These are phyloP conservation scores for Lasiodiplodia citricola DNA, from an alignment of 2,329 filamentous ascomycete species.

Conservation along the genomic window DNA sequence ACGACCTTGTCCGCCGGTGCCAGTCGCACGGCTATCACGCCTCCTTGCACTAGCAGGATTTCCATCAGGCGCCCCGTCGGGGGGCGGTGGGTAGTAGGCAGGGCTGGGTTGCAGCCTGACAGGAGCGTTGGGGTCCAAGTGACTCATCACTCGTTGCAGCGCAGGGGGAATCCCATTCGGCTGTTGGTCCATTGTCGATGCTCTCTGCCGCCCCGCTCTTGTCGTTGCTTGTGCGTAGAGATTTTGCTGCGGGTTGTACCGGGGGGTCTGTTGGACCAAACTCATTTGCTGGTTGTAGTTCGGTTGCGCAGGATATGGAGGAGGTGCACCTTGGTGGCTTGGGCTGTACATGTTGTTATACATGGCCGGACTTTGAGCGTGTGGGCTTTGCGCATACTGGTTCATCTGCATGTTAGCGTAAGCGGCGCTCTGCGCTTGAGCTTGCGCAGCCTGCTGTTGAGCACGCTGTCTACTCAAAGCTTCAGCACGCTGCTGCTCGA, in stretches of 20 bases:
- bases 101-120: conserved; percentile 94
- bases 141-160: conserved; percentile 92
- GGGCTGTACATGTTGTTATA: conserved; percentile 80
- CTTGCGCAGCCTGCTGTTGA: conserved; percentile 50
- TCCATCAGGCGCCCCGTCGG: conserved; percentile 77
- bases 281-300: conserved; percentile 64
- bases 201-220: conserved; percentile 80
- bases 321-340: conserved; percentile 72
- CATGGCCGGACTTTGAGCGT: conserved; percentile 63
- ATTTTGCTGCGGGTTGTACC: conserved; percentile 68
- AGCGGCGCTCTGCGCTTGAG: conserved; percentile 71
- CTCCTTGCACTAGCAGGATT: conserved; percentile 70
- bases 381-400: conserved; percentile 57
- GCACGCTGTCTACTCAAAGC: conserved; percentile 91
- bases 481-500: conserved; percentile 95
- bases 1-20: conserved; percentile 55
- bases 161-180: conserved; percentile 89
- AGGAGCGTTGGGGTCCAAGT: conserved; percentile 91
- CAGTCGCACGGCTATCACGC: conserved; percentile 74
- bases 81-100: conserved; percentile 93
- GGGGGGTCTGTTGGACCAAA: conserved; percentile 44
- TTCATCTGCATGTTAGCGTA: conserved; percentile 68
- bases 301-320: conserved; percentile 77
- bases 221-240: conserved; percentile 76
- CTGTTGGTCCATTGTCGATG: conserved; percentile 95